A percentile compares a stretch with the other conserved stretches of the same genome.
Evolutionary conservation across 345 rosid genomes (phyloP).

Genomic region (Triadica sebifera): DNA sequence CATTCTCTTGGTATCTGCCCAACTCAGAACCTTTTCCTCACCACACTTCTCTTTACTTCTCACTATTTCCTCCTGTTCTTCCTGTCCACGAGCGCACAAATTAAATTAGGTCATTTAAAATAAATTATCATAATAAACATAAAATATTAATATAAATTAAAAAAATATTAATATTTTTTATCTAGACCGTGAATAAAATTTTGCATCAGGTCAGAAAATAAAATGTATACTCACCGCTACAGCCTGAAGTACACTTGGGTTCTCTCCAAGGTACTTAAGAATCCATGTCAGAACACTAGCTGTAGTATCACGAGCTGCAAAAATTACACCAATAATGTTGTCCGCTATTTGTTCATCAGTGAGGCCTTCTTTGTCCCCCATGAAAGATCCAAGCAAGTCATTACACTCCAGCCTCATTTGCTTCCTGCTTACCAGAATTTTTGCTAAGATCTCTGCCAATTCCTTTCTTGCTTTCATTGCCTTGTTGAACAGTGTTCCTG

Average conservation of each 20-base stretch:
- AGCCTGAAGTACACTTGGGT: conserved; percentile 61
- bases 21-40: conserved; percentile 41
- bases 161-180: no score
- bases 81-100: conserved; percentile 30
- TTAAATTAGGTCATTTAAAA: conserved; percentile 7
- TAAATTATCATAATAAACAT: background rate
- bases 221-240: conserved; percentile 55
- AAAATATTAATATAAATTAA: no score
- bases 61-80: conserved; percentile 65
- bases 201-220: background rate
- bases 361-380: conserved; percentile 65
- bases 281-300: conserved; percentile 87
- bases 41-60: conserved; percentile 36
- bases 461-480: conserved; percentile 88
- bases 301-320: conserved; percentile 89
- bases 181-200: no score
- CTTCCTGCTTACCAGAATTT: conserved; percentile 52
- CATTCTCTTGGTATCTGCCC: conserved; percentile 79
- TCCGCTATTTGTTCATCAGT: conserved; percentile 80
- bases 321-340: conserved; percentile 81
- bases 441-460: conserved; percentile 64
- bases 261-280: conserved; percentile 72
- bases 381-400: conserved; percentile 77
- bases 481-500: conserved; percentile 87
- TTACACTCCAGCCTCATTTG: conserved; percentile 38